Conservation (phyloP, 768 basidiomycete genomes). For the Amanita rimosa region DNA sequence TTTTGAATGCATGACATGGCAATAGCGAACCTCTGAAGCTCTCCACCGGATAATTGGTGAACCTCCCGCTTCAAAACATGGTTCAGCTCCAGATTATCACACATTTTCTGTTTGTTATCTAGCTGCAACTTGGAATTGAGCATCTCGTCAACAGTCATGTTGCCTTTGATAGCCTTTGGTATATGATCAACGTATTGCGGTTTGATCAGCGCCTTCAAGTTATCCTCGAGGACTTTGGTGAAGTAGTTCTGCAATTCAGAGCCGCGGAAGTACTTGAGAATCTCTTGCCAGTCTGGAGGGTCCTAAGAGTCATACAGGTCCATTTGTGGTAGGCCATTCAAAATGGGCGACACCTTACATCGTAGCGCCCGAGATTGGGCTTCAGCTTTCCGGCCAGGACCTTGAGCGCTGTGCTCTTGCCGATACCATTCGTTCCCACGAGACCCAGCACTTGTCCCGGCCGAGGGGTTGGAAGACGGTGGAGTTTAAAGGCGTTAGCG, state of each 20-base stretch:
- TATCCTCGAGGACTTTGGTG: conserved; percentile 97
- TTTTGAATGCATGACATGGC: conserved; percentile 93
- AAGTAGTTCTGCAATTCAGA: conserved; percentile 99
- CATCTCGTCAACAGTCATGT: conserved; percentile 82
- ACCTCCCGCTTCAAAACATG: conserved; percentile 82
- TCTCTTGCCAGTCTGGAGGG: conserved; percentile 98
- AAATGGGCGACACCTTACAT: conserved; percentile 39
- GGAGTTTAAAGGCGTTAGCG: conserved; percentile 98
- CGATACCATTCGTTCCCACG: conserved; percentile 98
- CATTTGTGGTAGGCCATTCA: neutral
- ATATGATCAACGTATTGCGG: conserved; percentile 99
- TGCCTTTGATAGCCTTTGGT: conserved; percentile 88
- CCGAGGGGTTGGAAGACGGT: conserved; percentile 92
- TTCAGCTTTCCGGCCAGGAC: conserved; percentile 95
- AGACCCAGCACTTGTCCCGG: conserved; percentile 98
- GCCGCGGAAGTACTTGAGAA: conserved; percentile 95
- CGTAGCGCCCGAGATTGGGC: conserved; percentile 94
- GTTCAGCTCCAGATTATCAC: conserved; percentile 79
- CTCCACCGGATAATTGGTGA: conserved; percentile 84
- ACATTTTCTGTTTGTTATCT: conserved; percentile 81
- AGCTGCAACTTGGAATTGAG: conserved; percentile 83
- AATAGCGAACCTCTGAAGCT: conserved; percentile 96
- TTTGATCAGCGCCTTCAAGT: conserved; percentile 97
- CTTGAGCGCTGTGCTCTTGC: conserved; percentile 96
- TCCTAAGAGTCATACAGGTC: conserved; percentile 36